These are phyloP conservation scores for Colletotrichum scovillei DNA, from an alignment of 2,329 filamentous ascomycete genomes.

Conservation along the genomic window DNA sequence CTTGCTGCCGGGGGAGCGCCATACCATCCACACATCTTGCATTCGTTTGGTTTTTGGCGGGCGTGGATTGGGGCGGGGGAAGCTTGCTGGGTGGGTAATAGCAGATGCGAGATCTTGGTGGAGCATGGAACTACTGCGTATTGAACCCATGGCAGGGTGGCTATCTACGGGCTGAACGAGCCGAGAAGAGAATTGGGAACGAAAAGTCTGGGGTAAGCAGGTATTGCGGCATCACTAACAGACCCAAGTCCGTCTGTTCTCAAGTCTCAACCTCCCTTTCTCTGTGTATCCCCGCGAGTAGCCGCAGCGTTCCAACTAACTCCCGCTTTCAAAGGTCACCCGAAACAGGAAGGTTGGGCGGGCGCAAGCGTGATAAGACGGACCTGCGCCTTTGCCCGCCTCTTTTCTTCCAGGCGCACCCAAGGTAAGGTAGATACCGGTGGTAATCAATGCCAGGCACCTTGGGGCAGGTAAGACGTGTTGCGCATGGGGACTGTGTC, in stretches of 20 bases:
- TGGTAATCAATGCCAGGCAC: no score
- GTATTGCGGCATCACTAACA: no score
- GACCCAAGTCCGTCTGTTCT: no score
- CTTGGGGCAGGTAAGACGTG: no score
- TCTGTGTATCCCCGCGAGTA: neutral
- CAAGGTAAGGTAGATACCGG: no score
- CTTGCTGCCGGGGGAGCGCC: neutral
- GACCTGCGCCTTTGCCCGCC: neutral
- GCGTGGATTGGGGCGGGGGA: neutral
- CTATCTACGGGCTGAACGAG: constrained; percentile 1
- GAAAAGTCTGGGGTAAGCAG: neutral
- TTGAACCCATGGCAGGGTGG: no score
- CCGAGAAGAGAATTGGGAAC: neutral
- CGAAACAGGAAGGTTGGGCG: neutral
- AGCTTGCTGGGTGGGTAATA: neutral
- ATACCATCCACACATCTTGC: neutral
- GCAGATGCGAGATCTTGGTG: constrained; percentile 5
- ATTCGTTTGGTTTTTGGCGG: neutral
- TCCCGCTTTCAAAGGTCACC: neutral
- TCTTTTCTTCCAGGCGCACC: neutral
- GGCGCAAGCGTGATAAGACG: neutral
- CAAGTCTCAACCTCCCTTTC: neutral
- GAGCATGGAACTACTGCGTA: no score
- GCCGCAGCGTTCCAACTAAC: neutral
- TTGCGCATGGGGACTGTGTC: no score